Evolutionary conservation across 2,329 filamentous ascomycete genomes (phyloP), one percentile per base, ranked within the genome.

Genomic region (Diaporthe caulivora): DNA sequence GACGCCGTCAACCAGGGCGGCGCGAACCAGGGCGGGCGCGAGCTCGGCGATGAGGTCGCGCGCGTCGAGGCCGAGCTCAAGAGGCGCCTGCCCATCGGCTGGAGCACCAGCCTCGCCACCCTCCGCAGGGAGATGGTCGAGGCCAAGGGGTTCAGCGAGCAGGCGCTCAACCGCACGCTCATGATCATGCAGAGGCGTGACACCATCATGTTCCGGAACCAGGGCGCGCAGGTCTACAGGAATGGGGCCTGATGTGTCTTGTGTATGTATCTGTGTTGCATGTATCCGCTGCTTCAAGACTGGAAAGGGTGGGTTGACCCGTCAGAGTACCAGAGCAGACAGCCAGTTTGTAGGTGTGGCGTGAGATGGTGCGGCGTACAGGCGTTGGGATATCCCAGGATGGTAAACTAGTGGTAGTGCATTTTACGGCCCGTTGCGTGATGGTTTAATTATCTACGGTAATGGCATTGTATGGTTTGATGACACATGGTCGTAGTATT

Each of bases 1-100:
- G 96, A 99, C 80, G 97, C 97, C 10, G 95, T 98, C 72, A 96
- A 94, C 74, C 95, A 97, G 79, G 96, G 95, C 74, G 92, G 93
- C 77, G 62, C 62, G n/a, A 94, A 92, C 76, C 91, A 94, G 78
- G 94, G 94, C 49, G 95, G 92, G 80, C 93, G 94, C 76, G 96
- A 98, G 83, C 86, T 98, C 72, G 96, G 97, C 83, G 95, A 98
- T 67, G 97, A 98, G 82, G 94, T 94, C 8, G 88, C 89, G 77
- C 95, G 94, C 78, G 90, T 98, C 7, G 97, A 98, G 84, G 91
- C 95, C 21, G 97, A 98, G 85, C 86, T 99, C 68, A 92, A 94
- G 84, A 90, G 95, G 72, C 89, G 96, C 34, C 86, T 99, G 78
- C 95, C 97, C 0, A 97, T 99, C 77, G 97, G 97, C 26, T 99